phyloP scores from a whole-genome alignment of 1,284 basidiomycete species.

The Ceratobasidium sp. region DNA sequence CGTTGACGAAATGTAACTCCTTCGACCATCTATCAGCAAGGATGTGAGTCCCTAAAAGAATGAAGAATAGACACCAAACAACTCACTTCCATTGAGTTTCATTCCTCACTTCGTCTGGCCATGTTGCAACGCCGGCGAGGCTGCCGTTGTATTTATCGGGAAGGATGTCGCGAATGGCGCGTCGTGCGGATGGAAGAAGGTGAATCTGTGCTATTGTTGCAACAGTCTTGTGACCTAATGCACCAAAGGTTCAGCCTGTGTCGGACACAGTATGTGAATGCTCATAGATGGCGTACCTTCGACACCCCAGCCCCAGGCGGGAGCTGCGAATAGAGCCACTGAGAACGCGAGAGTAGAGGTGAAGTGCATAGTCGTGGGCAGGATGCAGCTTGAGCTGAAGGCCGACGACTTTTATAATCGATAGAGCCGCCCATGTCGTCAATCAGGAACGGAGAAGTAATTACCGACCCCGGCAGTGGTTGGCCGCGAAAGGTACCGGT shows the following conservation, averaged over 20 bases:
- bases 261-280: not conserved
- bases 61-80: constrained; percentile 31
- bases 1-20: constrained; percentile 78
- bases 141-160: constrained; percentile 72
- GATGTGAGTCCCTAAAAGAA: not conserved
- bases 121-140: constrained; percentile 83
- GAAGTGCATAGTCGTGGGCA: no score
- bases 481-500: no score
- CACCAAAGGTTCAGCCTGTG: not conserved
- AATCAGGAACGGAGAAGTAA: no score
- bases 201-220: constrained; percentile 94
- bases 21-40: not conserved
- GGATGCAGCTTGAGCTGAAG: no score
- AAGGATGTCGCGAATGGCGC: constrained; percentile 75
- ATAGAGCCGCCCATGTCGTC: no score
- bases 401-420: no score
- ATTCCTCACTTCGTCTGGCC: constrained; percentile 82
- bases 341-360: no score
- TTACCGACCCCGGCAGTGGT: no score
- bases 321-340: not conserved
- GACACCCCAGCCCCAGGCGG: not conserved
- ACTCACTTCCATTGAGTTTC: constrained; percentile 60
- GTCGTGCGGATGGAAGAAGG: constrained; percentile 79
- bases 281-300: not conserved
- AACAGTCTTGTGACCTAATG: constrained; percentile 86